Evolutionary conservation across 2,329 filamentous ascomycete genomes (phyloP).

Genomic region (Exophiala sp.): DNA sequence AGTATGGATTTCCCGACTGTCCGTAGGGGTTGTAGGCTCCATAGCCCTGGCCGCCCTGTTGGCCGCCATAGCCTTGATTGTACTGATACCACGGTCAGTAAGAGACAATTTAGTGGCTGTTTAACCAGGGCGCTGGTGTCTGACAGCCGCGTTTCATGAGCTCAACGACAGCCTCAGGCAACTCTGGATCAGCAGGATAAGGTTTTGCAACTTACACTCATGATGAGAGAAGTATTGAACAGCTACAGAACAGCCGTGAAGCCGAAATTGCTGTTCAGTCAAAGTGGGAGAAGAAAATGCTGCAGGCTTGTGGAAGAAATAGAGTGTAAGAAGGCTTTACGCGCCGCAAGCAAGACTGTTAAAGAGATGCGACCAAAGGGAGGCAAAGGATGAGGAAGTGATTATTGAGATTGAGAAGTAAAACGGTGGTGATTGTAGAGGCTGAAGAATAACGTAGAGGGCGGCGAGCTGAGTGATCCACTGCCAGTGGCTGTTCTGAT

Average conservation of each 20-base stretch:
- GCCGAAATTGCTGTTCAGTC: not conserved
- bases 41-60: constrained; percentile 35
- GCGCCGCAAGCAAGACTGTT: not conserved
- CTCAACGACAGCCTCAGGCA: not conserved
- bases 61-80: constrained; percentile 6
- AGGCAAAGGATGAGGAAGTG: constrained; percentile 10
- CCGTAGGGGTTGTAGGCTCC: constrained; percentile 42
- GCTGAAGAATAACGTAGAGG: constrained; percentile 12
- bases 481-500: not conserved
- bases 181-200: not conserved
- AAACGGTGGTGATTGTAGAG: constrained; percentile 1
- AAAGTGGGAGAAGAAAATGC: not conserved
- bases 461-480: constrained; percentile 22
- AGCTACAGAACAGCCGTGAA: not conserved
- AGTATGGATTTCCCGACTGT: constrained; percentile 24
- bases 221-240: constrained; percentile 13
- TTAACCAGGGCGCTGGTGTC: not conserved
- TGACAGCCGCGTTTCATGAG: constrained; percentile 7
- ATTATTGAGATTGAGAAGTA: not conserved
- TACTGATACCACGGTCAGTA: constrained; percentile 9
- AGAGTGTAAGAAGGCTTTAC: not conserved
- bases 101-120: constrained; percentile 1
- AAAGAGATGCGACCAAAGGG: constrained; percentile 16
- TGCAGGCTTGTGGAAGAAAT: not conserved
- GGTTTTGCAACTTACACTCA: constrained; percentile 20